Base-by-base conservation (phyloP, 2,329 filamentous ascomycete species). In the Colletotrichum trifolii region DNA sequence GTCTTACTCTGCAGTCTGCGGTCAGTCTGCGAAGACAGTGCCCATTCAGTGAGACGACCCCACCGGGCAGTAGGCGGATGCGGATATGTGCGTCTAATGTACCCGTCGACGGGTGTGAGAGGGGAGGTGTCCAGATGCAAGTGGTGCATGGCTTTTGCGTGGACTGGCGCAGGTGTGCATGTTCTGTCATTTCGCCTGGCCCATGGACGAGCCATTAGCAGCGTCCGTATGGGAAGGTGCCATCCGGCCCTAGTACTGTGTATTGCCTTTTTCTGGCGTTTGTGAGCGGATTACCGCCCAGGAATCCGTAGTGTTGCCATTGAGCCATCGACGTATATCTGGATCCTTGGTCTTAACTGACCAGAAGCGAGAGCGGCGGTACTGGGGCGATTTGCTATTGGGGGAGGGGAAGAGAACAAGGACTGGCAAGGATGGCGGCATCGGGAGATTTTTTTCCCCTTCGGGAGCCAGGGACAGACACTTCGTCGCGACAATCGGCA, bases 161-260 rank as follows among this genome's bases (percentile, higher is more conserved):
- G 48, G 56, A 17, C 15, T 35, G 25, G 35, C 47, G 4, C 25
- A 25, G 43, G 54, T 52, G 52, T 58, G 58, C 25, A 25, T 25
- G 25, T 25, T 25, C 5, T 58, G 52, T 58, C 63, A 66, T 66
- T 66, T 66, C 63, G 63, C 59, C 40, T 58, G 63, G 52, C 59
- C 54, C 62, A 46, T 38, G 35, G 15, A 35, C 45, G 33, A 56
- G 57, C 57, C 62, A 53, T 54, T 54, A 54, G 42, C 64, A 34
- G 60, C 58, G 64, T 54, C 64, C 60, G 60, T 49, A 59, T 58
- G 54, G 25, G 60, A 66, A 59, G 64, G 36, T 66, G 64, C 64
- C 64, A 43, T 54, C 59, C 64, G 53, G 60, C 25, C 36, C 40
- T 63, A 35, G 54, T 25, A 25, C 25, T 25, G 25, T 25, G 25